These are phyloP conservation scores for Trypanosoma brucei DNA, from an alignment of 208 protist species.

Conservation along the genomic window DNA sequence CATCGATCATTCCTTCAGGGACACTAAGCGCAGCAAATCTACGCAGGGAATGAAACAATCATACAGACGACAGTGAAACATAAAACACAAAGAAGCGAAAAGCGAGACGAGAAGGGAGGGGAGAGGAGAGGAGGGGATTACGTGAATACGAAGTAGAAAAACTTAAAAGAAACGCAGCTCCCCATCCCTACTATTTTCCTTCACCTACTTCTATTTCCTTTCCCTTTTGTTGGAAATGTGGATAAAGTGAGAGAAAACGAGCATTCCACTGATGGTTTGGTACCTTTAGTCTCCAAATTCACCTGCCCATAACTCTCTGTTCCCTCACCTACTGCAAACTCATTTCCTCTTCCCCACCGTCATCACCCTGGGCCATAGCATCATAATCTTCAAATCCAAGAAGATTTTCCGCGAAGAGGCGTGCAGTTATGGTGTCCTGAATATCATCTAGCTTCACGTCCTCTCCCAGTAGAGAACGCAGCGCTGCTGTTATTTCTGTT, in stretches of 20 bases:
- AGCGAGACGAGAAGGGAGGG: slow-evolving; percentile 7
- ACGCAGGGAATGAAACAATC: too few species aligned
- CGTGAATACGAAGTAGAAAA: slow-evolving; percentile 10
- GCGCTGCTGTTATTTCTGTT: slow-evolving; percentile 64
- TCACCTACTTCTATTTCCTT: too few species aligned
- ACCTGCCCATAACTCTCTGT: slow-evolving; percentile 17
- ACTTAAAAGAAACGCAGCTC: background rate
- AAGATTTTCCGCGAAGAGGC: slow-evolving; percentile 84
- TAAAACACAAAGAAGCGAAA: background rate
- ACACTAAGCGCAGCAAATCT: too few species aligned
- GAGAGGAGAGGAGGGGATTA: slow-evolving; percentile 8
- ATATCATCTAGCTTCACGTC: slow-evolving; percentile 84
- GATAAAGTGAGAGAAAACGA: too few species aligned
- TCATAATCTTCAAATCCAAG: slow-evolving; percentile 91
- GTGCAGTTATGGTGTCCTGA: slow-evolving; percentile 82
- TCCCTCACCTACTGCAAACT: slow-evolving; percentile 2
- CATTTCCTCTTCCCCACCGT: slow-evolving; percentile 19
- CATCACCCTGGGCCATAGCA: slow-evolving; percentile 8
- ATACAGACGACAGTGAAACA: too few species aligned
- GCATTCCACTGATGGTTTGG: too few species aligned
- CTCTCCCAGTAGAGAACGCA: slow-evolving; percentile 86
- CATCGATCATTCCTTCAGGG: too few species aligned
- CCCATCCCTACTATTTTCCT: too few species aligned
- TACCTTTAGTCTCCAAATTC: slow-evolving; percentile 7
- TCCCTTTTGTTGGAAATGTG: too few species aligned